Evolutionary conservation across 495 filamentous ascomycete genomes (phyloP), one percentile per base, ranked within the genome.

Genomic region (Chaetomium tenue): DNA sequence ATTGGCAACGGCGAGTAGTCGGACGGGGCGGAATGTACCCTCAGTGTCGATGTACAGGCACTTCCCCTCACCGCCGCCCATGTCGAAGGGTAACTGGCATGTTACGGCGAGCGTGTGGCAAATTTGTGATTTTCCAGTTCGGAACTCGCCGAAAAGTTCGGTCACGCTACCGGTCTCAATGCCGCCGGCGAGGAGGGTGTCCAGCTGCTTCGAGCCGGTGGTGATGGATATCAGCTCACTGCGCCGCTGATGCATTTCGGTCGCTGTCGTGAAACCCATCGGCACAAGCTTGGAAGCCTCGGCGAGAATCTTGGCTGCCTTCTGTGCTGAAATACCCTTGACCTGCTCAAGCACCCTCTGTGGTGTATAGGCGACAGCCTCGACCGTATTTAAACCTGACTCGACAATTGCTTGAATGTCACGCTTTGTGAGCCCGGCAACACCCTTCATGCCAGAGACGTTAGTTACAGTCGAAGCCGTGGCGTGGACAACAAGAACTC

Each of bases 11-110:
- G 92, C 86, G 5, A 98, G 85, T 2, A 94, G 79, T 25, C 94
- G 89, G 26, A 98, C 92, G 0, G 94, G 94, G 58, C 93, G 86
- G 72, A 98, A 98, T 8, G 94, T 98, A 59, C 95, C 94, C 76
- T 98, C 94, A 0, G 94, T 98, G 70, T 98, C 94, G 69, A 98
- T 98, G 73, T 98, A 98, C n/a, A 98, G 82, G 73, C 95, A 98
- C 73, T 98, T 98, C 16, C 94, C 94, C 77, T 98, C 94, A 9
- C 95, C 94, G 47, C 94, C 94, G 59, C 94, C 94, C 95, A 98
- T 97, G 71, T 98, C 94, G 71, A 98, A 98, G 3, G 94, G 94
- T 42, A 98, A 73, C 71, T 98, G 94, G 66, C 94, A 98, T 28
- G 95, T 98, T 13, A 98, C 94, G 1, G 95, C 94, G n/a, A 98